Percentiles rank a stretch among this genome's conserved stretches.
Evolutionary conservation across 2,329 filamentous ascomycete species (phyloP).

Genomic region (Aspergillus piperis): DNA sequence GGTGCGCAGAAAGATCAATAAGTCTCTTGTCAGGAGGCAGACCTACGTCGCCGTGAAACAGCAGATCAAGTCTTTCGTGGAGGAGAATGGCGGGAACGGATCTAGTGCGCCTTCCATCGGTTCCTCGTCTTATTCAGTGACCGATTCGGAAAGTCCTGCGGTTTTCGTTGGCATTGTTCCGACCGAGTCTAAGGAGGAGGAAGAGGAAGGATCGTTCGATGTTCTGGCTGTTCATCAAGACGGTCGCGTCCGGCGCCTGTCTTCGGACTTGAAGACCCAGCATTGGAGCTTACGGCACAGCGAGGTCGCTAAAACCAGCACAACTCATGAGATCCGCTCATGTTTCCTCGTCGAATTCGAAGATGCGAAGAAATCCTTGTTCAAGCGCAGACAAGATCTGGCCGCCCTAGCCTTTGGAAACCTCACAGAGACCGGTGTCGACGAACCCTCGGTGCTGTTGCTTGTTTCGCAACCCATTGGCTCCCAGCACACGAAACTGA

Average conservation of each 20-base stretch:
- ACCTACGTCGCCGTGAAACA: conserved; percentile 58
- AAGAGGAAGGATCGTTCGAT: conserved; percentile 38
- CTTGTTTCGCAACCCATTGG: conserved; percentile 43
- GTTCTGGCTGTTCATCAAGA: conserved; percentile 48
- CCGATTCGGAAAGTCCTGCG: conserved; percentile 40
- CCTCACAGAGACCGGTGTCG: conserved; percentile 26
- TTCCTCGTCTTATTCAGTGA: conserved; percentile 41
- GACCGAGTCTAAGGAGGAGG: conserved; percentile 23
- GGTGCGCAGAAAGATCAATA: conserved; percentile 54
- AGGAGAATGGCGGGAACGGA: conserved; percentile 44
- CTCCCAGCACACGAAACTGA: conserved; percentile 30
- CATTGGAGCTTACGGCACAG: conserved; percentile 42
- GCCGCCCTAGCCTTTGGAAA: conserved; percentile 40
- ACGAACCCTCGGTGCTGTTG: conserved; percentile 40
- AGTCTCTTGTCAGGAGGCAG: conserved; percentile 50
- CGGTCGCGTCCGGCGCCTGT: conserved; percentile 44
- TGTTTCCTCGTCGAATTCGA: conserved; percentile 45
- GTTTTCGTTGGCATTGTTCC: conserved; percentile 44
- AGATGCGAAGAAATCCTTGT: conserved; percentile 42
- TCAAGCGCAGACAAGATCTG: conserved; percentile 45
- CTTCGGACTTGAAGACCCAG: conserved; percentile 42
- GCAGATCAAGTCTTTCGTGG: conserved; percentile 57
- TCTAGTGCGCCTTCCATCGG: conserved; percentile 39
- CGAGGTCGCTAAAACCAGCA: conserved; percentile 31
- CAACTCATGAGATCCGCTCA: conserved; percentile 34